Conservation (phyloP, 2,329 filamentous ascomycete species). For the Botrytis byssoidea region DNA sequence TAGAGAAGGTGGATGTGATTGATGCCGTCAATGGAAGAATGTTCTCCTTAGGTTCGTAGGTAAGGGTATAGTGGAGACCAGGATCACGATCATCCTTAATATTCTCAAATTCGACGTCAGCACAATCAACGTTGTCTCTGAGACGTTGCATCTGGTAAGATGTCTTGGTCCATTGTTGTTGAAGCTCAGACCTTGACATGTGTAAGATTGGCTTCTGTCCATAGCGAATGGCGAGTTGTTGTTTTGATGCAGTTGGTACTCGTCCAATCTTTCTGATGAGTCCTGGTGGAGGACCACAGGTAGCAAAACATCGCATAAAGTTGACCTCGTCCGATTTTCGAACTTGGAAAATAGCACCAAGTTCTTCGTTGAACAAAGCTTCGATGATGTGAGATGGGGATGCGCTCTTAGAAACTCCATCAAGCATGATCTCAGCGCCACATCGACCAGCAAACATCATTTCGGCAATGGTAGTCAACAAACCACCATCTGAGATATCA, state of each 20-base stretch:
- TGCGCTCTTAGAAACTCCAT: conserved; percentile 64
- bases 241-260: conserved; percentile 66
- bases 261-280: conserved; percentile 82
- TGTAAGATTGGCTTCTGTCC: conserved; percentile 66
- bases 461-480: conserved; percentile 86
- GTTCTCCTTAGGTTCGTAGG: conserved; percentile 72
- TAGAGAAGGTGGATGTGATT: conserved; percentile 53
- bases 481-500: conserved; percentile 87
- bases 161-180: conserved; percentile 85
- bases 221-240: conserved; percentile 74
- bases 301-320: conserved; percentile 88
- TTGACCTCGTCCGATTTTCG: conserved; percentile 78
- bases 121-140: conserved; percentile 83
- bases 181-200: conserved; percentile 68
- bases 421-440: conserved; percentile 81
- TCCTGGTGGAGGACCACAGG: conserved; percentile 78
- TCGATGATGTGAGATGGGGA: conserved; percentile 63
- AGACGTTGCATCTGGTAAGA: conserved; percentile 89
- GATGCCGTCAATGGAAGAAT: conserved; percentile 63
- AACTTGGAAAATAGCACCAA: conserved; percentile 94
- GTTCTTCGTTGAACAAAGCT: conserved; percentile 90
- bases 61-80: conserved; percentile 80
- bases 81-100: conserved; percentile 75
- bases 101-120: conserved; percentile 76
- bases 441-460: conserved; percentile 98